phyloP scores from a whole-genome alignment of 225 moss, liverwort and hornwort genomes.

The Anthoceros angustus region DNA sequence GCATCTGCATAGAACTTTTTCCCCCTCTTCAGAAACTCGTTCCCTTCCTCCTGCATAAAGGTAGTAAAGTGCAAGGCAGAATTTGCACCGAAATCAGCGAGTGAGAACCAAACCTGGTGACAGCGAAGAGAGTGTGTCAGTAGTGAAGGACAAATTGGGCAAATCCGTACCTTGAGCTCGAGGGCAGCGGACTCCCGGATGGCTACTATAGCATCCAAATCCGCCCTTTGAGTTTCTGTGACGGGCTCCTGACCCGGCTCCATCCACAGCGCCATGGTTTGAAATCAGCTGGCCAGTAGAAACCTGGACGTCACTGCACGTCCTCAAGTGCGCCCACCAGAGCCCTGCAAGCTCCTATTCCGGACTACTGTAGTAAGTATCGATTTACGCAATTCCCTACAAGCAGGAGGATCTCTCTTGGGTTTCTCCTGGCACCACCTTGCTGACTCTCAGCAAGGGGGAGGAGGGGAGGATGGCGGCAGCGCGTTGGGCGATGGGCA shows the following conservation, averaged over 20 bases:
- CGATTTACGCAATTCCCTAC: too few species aligned
- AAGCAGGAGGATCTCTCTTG: background rate
- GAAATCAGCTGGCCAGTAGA: background rate
- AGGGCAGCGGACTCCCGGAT: conserved; percentile 60
- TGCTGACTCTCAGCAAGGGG: background rate
- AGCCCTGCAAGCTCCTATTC: background rate
- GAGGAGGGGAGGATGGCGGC: background rate
- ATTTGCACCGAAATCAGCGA: background rate
- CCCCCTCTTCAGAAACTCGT: conserved; percentile 74
- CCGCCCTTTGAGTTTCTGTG: conserved; percentile 80
- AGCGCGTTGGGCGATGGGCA: conserved; percentile 3
- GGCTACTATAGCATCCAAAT: conserved; percentile 59
- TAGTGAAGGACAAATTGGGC: background rate
- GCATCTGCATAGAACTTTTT: conserved; percentile 71
- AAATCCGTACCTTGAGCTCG: conserved; percentile 50
- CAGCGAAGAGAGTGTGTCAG: background rate
- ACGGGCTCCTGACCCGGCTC: conserved; percentile 37
- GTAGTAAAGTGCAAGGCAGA: background rate
- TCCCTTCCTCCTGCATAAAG: conserved; percentile 63
- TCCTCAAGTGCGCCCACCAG: background rate
- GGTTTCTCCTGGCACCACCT: background rate
- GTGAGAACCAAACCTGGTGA: background rate
- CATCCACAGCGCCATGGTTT: conserved; percentile 76
- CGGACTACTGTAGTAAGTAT: background rate
- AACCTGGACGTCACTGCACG: background rate